Conservation (phyloP, 2,329 filamentous ascomycete genomes). For the Colletotrichum salicis region DNA sequence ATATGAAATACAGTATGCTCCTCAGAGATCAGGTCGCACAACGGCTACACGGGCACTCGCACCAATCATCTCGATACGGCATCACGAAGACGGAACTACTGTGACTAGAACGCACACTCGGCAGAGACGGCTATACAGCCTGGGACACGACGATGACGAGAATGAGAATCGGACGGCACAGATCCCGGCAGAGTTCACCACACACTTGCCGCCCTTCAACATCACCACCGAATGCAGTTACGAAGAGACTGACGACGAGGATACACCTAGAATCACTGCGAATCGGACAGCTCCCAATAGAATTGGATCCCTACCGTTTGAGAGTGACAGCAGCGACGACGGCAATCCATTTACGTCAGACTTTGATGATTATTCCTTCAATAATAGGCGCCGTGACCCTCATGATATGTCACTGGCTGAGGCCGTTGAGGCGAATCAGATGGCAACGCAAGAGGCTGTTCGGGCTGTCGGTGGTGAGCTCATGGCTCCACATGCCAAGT, state of each 20-base stretch:
- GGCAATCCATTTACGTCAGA: constrained; percentile 41
- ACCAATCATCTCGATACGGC: constrained; percentile 61
- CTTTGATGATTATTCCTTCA: constrained; percentile 42
- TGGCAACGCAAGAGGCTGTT: constrained; percentile 66
- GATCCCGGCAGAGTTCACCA: constrained; percentile 66
- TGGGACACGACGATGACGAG: constrained; percentile 54
- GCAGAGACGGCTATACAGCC: constrained; percentile 57
- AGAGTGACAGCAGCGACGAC: constrained; percentile 57
- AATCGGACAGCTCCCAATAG: constrained; percentile 59
- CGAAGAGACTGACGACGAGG: constrained; percentile 60
- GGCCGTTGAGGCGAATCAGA: constrained; percentile 59
- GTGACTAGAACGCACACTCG: constrained; percentile 57
- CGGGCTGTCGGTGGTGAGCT: constrained; percentile 68
- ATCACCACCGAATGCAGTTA: constrained; percentile 71
- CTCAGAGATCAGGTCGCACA: constrained; percentile 39
- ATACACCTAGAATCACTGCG: constrained; percentile 32
- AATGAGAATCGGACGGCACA: constrained; percentile 61
- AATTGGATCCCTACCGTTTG: constrained; percentile 66
- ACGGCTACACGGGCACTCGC: constrained; percentile 35
- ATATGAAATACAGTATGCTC: constrained; percentile 77
- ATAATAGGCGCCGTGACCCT: constrained; percentile 39
- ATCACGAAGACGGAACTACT: constrained; percentile 62
- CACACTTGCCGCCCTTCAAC: constrained; percentile 59
- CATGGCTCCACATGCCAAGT: constrained; percentile 79
- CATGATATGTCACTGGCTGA: constrained; percentile 48